Percentiles rank a stretch among this genome's conserved stretches.
Conservation (phyloP, 2,329 filamentous ascomycete genomes). For the Metarhizium brunneum region DNA sequence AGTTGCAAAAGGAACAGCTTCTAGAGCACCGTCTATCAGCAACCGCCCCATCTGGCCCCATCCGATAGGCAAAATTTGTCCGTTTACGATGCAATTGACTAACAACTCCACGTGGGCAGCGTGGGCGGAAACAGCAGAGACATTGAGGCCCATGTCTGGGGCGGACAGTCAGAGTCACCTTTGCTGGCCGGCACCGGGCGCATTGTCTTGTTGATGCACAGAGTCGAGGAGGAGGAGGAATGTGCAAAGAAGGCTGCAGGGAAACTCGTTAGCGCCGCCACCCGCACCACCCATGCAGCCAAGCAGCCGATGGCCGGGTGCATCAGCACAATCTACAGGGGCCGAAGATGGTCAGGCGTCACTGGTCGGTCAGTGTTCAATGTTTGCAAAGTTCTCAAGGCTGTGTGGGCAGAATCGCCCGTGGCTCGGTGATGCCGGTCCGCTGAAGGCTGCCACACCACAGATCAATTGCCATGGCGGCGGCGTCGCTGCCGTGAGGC, state of each 20-base stretch:
- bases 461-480: neutral
- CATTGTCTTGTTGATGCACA: neutral
- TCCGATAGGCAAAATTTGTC: neutral
- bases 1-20: neutral
- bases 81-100: neutral
- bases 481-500: neutral
- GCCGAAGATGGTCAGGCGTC: neutral
- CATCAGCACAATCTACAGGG: neutral
- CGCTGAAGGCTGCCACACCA: neutral
- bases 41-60: neutral
- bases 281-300: neutral
- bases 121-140: neutral
- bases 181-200: neutral
- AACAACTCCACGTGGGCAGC: neutral
- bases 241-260: neutral
- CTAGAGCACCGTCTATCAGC: neutral
- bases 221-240: neutral
- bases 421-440: neutral
- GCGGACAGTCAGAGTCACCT: neutral
- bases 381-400: no score
- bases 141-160: neutral
- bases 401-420: neutral
- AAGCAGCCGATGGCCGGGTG: neutral
- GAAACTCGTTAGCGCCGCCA: neutral
- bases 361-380: no score